Conservation (phyloP, 2,329 filamentous ascomycete genomes). For the Cladosporium sp. region DNA sequence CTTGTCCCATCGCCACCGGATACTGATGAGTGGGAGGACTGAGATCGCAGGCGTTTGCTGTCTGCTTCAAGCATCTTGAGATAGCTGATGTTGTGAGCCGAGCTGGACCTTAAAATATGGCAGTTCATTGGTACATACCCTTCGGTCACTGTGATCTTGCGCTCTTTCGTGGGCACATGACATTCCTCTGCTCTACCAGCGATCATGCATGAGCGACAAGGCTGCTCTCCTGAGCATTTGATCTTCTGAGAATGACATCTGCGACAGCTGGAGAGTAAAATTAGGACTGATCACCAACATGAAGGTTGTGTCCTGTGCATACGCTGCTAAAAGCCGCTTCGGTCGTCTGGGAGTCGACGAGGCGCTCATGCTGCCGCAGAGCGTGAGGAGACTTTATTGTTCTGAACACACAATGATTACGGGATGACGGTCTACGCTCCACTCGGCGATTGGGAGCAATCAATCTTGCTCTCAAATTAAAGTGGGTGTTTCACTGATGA, state of each 20-base stretch:
- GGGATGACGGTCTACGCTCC: no score
- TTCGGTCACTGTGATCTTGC: conserved; percentile 23
- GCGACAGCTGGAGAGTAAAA: conserved; percentile 15
- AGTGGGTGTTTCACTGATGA: no score
- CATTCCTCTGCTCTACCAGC: conserved; percentile 19
- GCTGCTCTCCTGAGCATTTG: conserved; percentile 25
- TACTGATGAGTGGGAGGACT: conserved; percentile 14
- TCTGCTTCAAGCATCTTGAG: conserved; percentile 23
- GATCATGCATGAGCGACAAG: conserved; percentile 20
- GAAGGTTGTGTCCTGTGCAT: not conserved
- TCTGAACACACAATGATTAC: no score
- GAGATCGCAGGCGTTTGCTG: conserved; percentile 10
- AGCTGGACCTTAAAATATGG: no score
- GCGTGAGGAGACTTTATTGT: no score
- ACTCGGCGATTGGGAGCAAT: no score
- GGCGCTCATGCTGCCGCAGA: not conserved
- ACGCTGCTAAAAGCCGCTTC: conserved; percentile 10
- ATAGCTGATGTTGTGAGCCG: conserved; percentile 8
- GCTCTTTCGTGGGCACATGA: conserved; percentile 20
- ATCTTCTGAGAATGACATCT: conserved; percentile 26
- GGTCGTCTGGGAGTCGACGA: conserved; percentile 1
- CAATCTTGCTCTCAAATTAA: no score
- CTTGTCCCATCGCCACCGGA: not conserved
- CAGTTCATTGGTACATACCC: conserved; percentile 10
- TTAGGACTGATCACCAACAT: no score